phyloP scores from a whole-genome alignment of 352 stramenopile species.

The Phytophthora vignae region DNA sequence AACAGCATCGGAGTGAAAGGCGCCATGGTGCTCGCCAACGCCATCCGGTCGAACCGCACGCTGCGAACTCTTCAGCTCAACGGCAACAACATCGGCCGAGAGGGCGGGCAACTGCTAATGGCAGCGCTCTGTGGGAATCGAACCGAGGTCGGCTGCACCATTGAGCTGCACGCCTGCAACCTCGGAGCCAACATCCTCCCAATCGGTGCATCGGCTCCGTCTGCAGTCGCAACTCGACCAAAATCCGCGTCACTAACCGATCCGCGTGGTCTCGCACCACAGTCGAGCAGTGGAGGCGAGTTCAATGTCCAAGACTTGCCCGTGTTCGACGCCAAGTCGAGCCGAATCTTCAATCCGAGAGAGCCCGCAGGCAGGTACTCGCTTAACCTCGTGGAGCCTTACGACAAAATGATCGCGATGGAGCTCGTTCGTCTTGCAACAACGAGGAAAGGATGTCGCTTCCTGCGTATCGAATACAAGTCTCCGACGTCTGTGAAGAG shows the following conservation, averaged over 20 bases:
- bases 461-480: conserved; percentile 73
- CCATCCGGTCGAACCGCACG: conserved; percentile 65
- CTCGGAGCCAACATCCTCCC: conserved; percentile 43
- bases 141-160: conserved; percentile 55
- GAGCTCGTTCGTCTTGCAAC: conserved; percentile 81
- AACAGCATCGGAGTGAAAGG: conserved; percentile 84
- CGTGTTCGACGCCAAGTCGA: conserved; percentile 48
- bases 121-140: conserved; percentile 69
- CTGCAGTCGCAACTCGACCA: background rate
- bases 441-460: conserved; percentile 76
- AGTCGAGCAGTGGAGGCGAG: conserved; percentile 8
- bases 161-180: conserved; percentile 75
- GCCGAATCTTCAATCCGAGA: conserved; percentile 69
- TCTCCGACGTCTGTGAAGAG: conserved; percentile 37
- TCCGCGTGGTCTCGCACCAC: background rate
- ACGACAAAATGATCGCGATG: conserved; percentile 81
- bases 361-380: conserved; percentile 79
- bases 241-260: background rate
- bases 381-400: conserved; percentile 70
- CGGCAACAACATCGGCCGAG: conserved; percentile 76
- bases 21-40: conserved; percentile 74
- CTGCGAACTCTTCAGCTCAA: conserved; percentile 74
- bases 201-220: conserved; percentile 6
- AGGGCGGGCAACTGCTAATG: conserved; percentile 77
- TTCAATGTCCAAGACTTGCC: conserved; percentile 48